These are phyloP conservation scores for Apiospora marii DNA, from an alignment of 2,329 filamentous ascomycete genomes.

Conservation along the genomic window DNA sequence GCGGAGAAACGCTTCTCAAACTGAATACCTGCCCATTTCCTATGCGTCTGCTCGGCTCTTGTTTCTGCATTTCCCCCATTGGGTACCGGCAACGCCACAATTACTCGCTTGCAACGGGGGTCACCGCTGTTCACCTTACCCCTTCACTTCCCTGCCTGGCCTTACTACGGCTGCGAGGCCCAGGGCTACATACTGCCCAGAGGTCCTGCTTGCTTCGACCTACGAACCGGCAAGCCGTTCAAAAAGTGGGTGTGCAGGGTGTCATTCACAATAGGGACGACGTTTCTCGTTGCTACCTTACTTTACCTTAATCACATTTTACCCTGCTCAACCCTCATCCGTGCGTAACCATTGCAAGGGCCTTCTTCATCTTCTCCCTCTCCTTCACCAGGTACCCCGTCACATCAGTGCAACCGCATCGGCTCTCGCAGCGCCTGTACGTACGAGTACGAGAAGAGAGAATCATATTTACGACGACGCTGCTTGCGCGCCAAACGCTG, in stretches of 20 bases:
- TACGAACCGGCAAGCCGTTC: neutral
- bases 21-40: slow-evolving; percentile 14
- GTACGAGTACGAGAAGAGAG: slow-evolving; percentile 16
- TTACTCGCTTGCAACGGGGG: neutral
- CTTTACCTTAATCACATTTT: neutral
- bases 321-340: neutral
- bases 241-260: slow-evolving; percentile 2
- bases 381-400: neutral
- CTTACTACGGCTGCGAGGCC: neutral
- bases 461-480: neutral
- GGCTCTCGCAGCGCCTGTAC: slow-evolving; percentile 1
- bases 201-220: neutral
- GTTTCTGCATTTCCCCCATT: slow-evolving; percentile 6
- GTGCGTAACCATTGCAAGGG: slow-evolving; percentile 3
- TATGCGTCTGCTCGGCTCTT: slow-evolving; percentile 8
- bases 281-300: slow-evolving; percentile 6
- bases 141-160: neutral
- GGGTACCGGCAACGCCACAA: slow-evolving; percentile 1
- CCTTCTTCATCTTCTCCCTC: neutral
- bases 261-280: slow-evolving; percentile 17
- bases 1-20: slow-evolving; percentile 18
- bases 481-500: neutral
- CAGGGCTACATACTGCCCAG: neutral
- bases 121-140: slow-evolving; percentile 2
- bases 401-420: neutral